These are phyloP conservation scores for Eimeria sp. DNA, from an alignment of 169 alveolate genomes.

Conservation along the genomic window DNA sequence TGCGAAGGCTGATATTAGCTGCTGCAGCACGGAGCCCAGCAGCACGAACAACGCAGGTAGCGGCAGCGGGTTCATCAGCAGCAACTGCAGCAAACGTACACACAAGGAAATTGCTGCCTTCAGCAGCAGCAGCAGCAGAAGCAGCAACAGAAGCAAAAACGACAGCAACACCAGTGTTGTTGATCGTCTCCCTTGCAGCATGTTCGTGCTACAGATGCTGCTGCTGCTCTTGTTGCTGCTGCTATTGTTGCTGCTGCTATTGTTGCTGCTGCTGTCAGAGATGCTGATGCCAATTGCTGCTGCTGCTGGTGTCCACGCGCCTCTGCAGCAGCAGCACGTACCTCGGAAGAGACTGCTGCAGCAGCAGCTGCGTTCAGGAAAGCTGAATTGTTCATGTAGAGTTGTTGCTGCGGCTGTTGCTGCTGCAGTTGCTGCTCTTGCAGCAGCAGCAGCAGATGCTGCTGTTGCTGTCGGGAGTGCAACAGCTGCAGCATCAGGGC, in stretches of 20 bases:
- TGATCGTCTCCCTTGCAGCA: neutral
- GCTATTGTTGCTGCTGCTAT: neutral
- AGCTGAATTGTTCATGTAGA: neutral
- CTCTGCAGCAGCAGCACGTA: neutral
- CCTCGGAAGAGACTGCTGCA: neutral
- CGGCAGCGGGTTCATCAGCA: conserved; percentile 22
- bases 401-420: neutral
- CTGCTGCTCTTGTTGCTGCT: neutral
- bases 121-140: neutral
- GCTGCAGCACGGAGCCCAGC: conserved; percentile 29
- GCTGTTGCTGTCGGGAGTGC: conserved; percentile 43
- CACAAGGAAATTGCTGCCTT: neutral
- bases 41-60: conserved; percentile 21
- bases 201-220: neutral
- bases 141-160: neutral
- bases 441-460: neutral
- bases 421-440: neutral
- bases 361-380: neutral
- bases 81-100: conserved; percentile 4
- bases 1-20: conserved; percentile 3
- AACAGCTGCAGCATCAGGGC: conserved; percentile 56
- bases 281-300: neutral
- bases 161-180: neutral
- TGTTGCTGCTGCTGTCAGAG: neutral
- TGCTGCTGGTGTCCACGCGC: neutral